Percentiles rank a stretch among this genome's conserved stretches.
These are phyloP conservation scores for Leccinum holopus DNA, from an alignment of 1,284 basidiomycete genomes.

Conservation along the genomic window DNA sequence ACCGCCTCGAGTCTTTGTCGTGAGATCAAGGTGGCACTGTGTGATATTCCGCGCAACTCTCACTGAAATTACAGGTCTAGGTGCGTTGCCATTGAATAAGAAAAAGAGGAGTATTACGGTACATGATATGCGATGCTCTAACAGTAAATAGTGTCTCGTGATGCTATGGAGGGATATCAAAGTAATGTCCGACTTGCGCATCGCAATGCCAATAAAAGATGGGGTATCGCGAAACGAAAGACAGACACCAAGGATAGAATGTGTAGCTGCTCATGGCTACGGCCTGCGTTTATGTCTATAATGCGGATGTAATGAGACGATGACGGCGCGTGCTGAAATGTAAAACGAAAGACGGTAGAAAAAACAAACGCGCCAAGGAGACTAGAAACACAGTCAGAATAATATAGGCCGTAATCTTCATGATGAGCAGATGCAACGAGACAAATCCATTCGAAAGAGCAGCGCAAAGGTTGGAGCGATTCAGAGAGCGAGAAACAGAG, in stretches of 20 bases:
- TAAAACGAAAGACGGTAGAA: slow-evolving; percentile 15
- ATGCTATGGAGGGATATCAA: slow-evolving; percentile 50
- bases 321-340: slow-evolving; percentile 30
- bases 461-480: slow-evolving; percentile 48
- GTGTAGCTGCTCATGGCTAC: slow-evolving; percentile 46
- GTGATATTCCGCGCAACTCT: slow-evolving; percentile 1
- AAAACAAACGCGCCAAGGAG: slow-evolving; percentile 32
- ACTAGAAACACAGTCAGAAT: slow-evolving; percentile 43
- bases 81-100: slow-evolving; percentile 23
- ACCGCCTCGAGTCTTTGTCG: slow-evolving; percentile 17
- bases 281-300: slow-evolving; percentile 44
- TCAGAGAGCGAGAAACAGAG: slow-evolving; percentile 29
- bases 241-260: slow-evolving; percentile 42
- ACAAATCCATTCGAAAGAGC: slow-evolving; percentile 60
- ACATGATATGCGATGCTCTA: slow-evolving; percentile 64
- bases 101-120: slow-evolving; percentile 42
- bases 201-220: slow-evolving; percentile 49
- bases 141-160: slow-evolving; percentile 57
- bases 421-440: slow-evolving; percentile 61
- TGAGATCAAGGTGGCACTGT: slow-evolving; percentile 25
- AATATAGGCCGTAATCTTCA: slow-evolving; percentile 52
- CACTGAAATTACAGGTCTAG: slow-evolving; percentile 14
- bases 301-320: slow-evolving; percentile 34
- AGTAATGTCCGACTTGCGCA: slow-evolving; percentile 50
- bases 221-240: slow-evolving; percentile 57